phyloP scores from a whole-genome alignment of 129 eudicot genomes.

The Pulicaria dysenterica region DNA sequence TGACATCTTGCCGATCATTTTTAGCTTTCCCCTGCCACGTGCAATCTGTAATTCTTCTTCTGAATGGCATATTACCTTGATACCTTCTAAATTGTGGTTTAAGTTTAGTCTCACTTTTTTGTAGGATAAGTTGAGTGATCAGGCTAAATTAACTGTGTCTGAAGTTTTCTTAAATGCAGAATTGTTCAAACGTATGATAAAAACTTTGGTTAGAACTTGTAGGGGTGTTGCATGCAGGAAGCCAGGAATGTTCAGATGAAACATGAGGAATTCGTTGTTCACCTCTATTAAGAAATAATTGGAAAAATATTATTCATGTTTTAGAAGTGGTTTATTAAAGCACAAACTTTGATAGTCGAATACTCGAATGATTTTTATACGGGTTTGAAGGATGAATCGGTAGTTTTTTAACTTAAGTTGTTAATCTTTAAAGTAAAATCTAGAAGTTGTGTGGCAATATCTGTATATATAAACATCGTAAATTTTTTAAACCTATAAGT shows the following conservation, averaged over 20 bases:
- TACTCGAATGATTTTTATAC: conserved; percentile 15
- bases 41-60: not conserved
- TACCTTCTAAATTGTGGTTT: not conserved
- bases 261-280: not conserved
- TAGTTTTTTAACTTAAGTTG: not conserved
- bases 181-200: not conserved
- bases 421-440: conserved; percentile 1
- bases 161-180: conserved; percentile 3
- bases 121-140: conserved; percentile 2
- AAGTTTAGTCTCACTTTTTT: not conserved
- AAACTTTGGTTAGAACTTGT: not conserved
- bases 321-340: conserved; percentile 1
- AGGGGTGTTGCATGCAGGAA: not conserved
- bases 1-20: not conserved
- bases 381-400: not conserved
- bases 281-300: not conserved
- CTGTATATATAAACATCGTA: conserved; percentile 7
- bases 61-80: not conserved
- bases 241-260: not conserved
- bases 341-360: conserved; percentile 18
- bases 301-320: not conserved
- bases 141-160: not conserved
- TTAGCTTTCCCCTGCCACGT: conserved; percentile 8
- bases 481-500: not conserved
- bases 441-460: not conserved